phyloP scores from a whole-genome alignment of 495 filamentous ascomycete species.

The Penicilliopsis zonata region DNA sequence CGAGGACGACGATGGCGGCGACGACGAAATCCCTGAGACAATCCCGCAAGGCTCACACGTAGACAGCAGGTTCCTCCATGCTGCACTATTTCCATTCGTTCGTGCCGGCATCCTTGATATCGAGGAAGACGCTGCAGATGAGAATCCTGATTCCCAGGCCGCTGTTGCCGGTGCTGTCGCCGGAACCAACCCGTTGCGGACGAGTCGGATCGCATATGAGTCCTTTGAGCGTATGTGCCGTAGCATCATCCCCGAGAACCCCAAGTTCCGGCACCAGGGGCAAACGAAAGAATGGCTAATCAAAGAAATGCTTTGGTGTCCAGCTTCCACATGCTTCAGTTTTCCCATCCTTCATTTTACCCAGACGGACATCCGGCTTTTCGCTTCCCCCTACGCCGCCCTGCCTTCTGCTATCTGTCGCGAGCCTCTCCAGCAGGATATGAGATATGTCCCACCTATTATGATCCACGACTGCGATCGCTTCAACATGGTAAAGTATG shows the following conservation, averaged over 20 bases:
- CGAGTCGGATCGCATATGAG: constrained; percentile 7
- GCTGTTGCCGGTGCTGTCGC: no score
- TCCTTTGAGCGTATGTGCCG: constrained; percentile 10
- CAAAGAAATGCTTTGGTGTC: constrained; percentile 2
- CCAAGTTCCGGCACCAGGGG: no score
- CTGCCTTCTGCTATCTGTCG: constrained; percentile 36
- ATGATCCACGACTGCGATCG: constrained; percentile 42
- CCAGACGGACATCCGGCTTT: constrained; percentile 44
- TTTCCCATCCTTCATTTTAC: constrained; percentile 48
- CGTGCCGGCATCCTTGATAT: no score
- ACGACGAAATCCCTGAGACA: no score
- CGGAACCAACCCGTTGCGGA: no score
- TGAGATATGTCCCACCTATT: constrained; percentile 18
- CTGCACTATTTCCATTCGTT: no score
- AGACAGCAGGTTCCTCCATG: no score
- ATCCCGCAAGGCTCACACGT: no score
- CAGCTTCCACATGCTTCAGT: constrained; percentile 4
- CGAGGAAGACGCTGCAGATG: background rate
- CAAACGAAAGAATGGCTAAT: background rate
- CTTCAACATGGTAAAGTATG: constrained; percentile 61
- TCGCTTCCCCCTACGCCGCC: constrained; percentile 29
- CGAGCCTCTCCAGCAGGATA: constrained; percentile 30
- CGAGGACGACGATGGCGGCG: no score
- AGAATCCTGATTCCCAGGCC: no score
- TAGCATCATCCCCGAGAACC: constrained; percentile 1